These are phyloP conservation scores for Vitellaria paradoxa DNA, from an alignment of 179 eudicot genomes.

Conservation along the genomic window DNA sequence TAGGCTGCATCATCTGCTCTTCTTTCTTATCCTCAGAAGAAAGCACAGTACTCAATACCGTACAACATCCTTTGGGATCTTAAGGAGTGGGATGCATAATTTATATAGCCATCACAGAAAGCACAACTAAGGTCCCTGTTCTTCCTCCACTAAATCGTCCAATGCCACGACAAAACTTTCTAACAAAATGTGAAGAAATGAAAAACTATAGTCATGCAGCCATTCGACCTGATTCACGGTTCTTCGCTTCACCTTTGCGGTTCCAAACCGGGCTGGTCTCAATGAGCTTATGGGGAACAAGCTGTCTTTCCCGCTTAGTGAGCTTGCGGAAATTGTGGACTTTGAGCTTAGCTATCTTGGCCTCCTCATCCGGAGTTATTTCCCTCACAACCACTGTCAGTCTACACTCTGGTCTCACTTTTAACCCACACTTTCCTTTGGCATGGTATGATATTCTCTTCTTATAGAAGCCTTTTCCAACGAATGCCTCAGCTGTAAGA, in stretches of 20 bases:
- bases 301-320: constrained; percentile 55
- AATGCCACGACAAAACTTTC: background rate
- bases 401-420: constrained; percentile 72
- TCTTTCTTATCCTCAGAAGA: no score
- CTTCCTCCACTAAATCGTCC: no score
- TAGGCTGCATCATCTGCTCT: no score
- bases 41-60: no score
- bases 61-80: no score
- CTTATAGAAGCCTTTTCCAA: constrained; percentile 74
- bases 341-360: constrained; percentile 73
- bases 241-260: constrained; percentile 47
- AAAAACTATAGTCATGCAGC: constrained; percentile 22
- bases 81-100: no score
- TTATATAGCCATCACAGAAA: no score
- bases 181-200: background rate
- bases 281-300: constrained; percentile 78
- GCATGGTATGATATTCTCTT: constrained; percentile 64
- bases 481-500: constrained; percentile 76
- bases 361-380: constrained; percentile 80
- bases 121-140: no score
- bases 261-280: constrained; percentile 77
- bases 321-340: constrained; percentile 70
- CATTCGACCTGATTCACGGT: constrained; percentile 20
- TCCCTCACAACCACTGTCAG: constrained; percentile 87
- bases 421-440: constrained; percentile 66